Evolutionary conservation across 2,329 filamentous ascomycete genomes (phyloP).

Genomic region (Aspergillus caelatus): DNA sequence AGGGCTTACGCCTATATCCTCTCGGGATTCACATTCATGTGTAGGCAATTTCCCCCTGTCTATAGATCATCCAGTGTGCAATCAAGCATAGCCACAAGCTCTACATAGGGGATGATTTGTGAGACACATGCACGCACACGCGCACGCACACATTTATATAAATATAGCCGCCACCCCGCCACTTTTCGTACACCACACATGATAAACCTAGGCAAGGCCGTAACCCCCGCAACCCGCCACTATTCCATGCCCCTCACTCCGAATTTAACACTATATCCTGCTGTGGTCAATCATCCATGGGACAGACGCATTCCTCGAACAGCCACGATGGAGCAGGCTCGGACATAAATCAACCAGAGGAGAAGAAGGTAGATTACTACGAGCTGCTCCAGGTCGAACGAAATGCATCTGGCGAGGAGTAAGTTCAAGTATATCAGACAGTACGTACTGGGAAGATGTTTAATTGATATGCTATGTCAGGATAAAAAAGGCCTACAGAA

Average conservation of each 20-base stretch:
- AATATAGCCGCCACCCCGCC: not conserved
- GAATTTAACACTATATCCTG: not conserved
- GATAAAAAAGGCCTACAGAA: slow-evolving; percentile 91
- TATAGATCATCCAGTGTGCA: not conserved
- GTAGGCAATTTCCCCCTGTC: not conserved
- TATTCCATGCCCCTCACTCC: not conserved
- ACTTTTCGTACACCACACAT: not conserved
- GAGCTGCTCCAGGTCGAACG: slow-evolving; percentile 75
- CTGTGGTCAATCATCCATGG: slow-evolving; percentile 33
- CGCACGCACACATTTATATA: not conserved
- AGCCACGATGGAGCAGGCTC: slow-evolving; percentile 24
- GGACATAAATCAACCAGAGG: slow-evolving; percentile 22
- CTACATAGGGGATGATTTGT: not conserved
- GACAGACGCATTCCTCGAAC: slow-evolving; percentile 48
- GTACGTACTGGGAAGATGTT: not conserved
- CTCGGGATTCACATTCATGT: not conserved
- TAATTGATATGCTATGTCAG: slow-evolving; percentile 44
- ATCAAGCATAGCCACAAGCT: not conserved
- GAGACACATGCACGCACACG: too few relatives aligned
- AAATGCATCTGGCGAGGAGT: slow-evolving; percentile 80
- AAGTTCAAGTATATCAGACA: slow-evolving; percentile 30
- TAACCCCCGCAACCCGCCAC: not conserved
- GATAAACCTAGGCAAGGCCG: not conserved
- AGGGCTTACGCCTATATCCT: not conserved
- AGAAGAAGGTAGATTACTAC: slow-evolving; percentile 59